Percentiles rank a stretch among this genome's conserved stretches.
Conservation (phyloP, 2,329 filamentous ascomycete species). For the Fusarium sp. region DNA sequence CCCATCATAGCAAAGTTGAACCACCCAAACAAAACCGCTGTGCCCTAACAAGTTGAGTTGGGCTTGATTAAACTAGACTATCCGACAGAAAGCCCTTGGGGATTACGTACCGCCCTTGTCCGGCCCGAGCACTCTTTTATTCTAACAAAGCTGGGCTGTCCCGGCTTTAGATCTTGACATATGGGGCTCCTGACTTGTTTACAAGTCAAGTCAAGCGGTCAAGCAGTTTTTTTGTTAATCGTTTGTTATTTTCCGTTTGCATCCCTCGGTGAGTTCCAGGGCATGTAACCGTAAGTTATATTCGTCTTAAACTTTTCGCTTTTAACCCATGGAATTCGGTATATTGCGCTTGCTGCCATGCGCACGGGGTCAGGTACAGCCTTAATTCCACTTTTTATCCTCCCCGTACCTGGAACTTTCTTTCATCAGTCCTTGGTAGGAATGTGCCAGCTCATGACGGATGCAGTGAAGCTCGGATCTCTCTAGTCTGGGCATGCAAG, state of each 20-base stretch:
- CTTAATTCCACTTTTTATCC: slow-evolving; percentile 22
- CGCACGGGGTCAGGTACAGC: slow-evolving; percentile 31
- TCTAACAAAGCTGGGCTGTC: slow-evolving; percentile 10
- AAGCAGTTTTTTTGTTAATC: no score
- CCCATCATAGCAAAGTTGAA: slow-evolving; percentile 19
- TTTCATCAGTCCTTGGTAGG: slow-evolving; percentile 16
- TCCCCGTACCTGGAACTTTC: slow-evolving; percentile 19
- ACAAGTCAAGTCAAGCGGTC: not conserved
- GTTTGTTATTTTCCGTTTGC: slow-evolving; percentile 8
- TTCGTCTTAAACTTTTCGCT: slow-evolving; percentile 3
- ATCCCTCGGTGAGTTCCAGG: not conserved
- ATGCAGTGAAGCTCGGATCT: slow-evolving; percentile 38
- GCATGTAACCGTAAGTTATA: not conserved
- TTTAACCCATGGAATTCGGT: not conserved
- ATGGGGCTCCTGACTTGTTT: slow-evolving; percentile 11
- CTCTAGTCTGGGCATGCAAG: slow-evolving; percentile 32
- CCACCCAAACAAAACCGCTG: slow-evolving; percentile 14
- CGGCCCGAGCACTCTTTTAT: slow-evolving; percentile 9
- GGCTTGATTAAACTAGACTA: slow-evolving; percentile 24
- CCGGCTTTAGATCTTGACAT: slow-evolving; percentile 29
- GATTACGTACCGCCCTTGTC: slow-evolving; percentile 36
- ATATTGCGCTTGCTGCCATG: slow-evolving; percentile 17
- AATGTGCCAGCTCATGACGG: slow-evolving; percentile 38
- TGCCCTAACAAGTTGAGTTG: slow-evolving; percentile 1
- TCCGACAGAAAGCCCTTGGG: slow-evolving; percentile 16